Percentiles rank a stretch among this genome's conserved stretches.
These are phyloP conservation scores for Cladophialophora carrionii DNA, from an alignment of 2,329 filamentous ascomycete species.

Conservation along the genomic window DNA sequence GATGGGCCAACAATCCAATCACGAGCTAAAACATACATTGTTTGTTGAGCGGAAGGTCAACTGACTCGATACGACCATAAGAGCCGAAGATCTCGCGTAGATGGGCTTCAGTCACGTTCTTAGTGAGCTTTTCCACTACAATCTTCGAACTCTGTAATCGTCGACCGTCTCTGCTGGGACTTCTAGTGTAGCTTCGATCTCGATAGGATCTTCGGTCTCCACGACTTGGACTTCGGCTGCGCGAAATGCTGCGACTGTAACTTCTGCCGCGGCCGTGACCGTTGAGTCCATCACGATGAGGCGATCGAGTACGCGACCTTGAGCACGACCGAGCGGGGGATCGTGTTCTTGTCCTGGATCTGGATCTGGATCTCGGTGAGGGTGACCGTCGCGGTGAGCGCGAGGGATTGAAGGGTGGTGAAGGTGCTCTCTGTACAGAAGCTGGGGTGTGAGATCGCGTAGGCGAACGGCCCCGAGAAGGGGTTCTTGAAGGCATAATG, in stretches of 20 bases:
- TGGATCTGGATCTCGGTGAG: constrained; percentile 39
- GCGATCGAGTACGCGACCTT: constrained; percentile 41
- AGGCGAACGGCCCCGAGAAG: constrained; percentile 37
- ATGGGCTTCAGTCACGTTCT: constrained; percentile 88
- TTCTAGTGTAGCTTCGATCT: constrained; percentile 46
- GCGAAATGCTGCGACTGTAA: constrained; percentile 38
- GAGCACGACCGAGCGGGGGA: constrained; percentile 40
- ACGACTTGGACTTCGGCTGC: constrained; percentile 48
- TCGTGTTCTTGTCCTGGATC: constrained; percentile 13
- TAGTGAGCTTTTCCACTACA: constrained; percentile 92
- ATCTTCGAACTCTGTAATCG: constrained; percentile 63
- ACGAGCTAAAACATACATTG: constrained; percentile 63
- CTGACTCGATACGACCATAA: constrained; percentile 81
- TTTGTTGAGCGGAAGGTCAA: constrained; percentile 88
- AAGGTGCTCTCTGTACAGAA: constrained; percentile 30
- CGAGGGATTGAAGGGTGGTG: constrained; percentile 36
- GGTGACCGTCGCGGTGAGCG: constrained; percentile 41
- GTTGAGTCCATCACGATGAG: constrained; percentile 38
- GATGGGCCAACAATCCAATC: background rate
- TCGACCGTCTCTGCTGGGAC: constrained; percentile 40
- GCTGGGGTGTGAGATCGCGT: constrained; percentile 36
- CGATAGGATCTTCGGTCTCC: constrained; percentile 45
- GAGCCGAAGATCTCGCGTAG: constrained; percentile 87
- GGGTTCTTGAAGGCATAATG: constrained; percentile 35
- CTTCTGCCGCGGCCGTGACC: constrained; percentile 35